Base-by-base conservation (phyloP, 805 yeast species). In the Yamadazyma nakazawae region DNA sequence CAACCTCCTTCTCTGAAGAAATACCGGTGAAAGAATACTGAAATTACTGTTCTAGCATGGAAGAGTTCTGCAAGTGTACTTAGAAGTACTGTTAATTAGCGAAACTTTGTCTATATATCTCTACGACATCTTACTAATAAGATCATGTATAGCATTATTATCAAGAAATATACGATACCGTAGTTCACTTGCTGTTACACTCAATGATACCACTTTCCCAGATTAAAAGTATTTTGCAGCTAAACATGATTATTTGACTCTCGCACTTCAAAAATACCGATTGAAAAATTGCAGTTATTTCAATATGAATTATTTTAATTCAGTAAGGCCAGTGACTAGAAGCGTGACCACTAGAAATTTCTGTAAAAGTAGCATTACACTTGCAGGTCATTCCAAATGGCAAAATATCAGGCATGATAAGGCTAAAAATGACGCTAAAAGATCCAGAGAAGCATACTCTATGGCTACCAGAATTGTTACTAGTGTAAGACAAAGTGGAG, bases 371-470 rank as follows among this genome's bases (percentile, higher is more conserved):
- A 5, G 57, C 34, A 2, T 43, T 1, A 35, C 53, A 1, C 47
- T 51, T n/a, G 82, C 89, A 0, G 99, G 99, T 1, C 99, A 92
- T 64, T 85, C 88, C 32, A 92, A 91, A 66, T 92, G 99, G 99
- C 88, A 95, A 37, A 88, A 87, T 40, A 92, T 94, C 55, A 86
- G 90, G 60, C 97, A 90, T 61, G 94, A 87, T 61, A 92, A 92
- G 67, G 96, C 96, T 46, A 88, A 88, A 52, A 89, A 90, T 59
- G 99, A 92, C 67, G 87, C 89, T 17, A 81, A 78, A 48, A 83
- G 80, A 62, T 84, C 88, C 49, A 78, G 81, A 46, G 72, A 81
- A 25, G 82, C 88, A 5, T 85, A 83, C 56, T 80, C 82, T 54
- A 72, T 86, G 58, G 85, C 97, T 5, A 78, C 81, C 38, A 78